Percentiles rank a stretch among this genome's conserved stretches.
These are phyloP conservation scores for Diphasiastrum complanatum DNA, from an alignment of 83 land plant species.

Conservation along the genomic window DNA sequence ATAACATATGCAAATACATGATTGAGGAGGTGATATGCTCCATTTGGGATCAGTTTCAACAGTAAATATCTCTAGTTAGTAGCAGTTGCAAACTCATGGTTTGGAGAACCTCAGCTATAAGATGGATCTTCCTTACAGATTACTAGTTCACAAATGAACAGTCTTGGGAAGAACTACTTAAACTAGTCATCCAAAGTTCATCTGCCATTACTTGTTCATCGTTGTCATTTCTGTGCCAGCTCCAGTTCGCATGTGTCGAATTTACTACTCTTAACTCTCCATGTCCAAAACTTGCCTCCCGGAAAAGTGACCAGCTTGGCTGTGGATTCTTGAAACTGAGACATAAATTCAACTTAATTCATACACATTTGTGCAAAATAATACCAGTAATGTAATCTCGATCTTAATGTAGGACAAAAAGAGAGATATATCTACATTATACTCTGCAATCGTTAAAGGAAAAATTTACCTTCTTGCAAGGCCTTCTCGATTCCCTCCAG, in stretches of 20 bases:
- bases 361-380: background rate
- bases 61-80: too few relatives aligned
- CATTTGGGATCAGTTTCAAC: too few relatives aligned
- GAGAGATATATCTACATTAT: background rate
- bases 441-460: background rate
- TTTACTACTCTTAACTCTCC: background rate
- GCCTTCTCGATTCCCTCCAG: background rate
- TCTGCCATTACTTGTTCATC: background rate
- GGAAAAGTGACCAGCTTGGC: background rate
- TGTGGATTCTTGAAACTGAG: background rate
- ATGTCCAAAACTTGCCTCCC: background rate
- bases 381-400: background rate
- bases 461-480: background rate
- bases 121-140: background rate
- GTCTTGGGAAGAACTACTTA: background rate
- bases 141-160: background rate
- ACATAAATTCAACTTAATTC: background rate
- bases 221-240: background rate
- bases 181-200: background rate
- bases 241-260: background rate
- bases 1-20: too few relatives aligned
- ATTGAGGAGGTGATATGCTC: too few relatives aligned
- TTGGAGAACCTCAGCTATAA: background rate
- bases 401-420: background rate
- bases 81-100: too few relatives aligned